Evolutionary conservation across 805 yeast genomes (phyloP).

Genomic region (Starmerella bombi): DNA sequence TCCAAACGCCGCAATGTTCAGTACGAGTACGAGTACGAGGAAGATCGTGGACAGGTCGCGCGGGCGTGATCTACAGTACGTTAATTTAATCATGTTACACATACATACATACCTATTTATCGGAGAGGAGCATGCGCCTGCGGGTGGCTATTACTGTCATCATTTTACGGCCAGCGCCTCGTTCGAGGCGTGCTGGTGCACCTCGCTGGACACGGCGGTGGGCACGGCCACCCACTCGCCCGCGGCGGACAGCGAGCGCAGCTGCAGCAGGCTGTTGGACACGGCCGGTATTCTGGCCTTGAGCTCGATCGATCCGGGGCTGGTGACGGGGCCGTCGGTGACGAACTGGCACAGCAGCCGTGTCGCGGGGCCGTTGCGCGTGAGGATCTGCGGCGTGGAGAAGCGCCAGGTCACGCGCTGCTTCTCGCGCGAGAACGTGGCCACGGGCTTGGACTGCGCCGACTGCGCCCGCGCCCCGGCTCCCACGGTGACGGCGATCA

Average conservation of each 20-base stretch:
- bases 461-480: constrained; percentile 42
- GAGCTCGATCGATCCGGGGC: constrained; percentile 60
- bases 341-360: constrained; percentile 75
- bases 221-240: constrained; percentile 20
- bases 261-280: constrained; percentile 14
- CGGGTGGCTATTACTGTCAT: too few relatives aligned
- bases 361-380: constrained; percentile 36
- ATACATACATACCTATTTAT: too few relatives aligned
- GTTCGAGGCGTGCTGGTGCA: neutral
- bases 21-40: constrained; percentile 73
- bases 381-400: constrained; percentile 28
- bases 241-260: constrained; percentile 15
- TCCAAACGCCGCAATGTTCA: constrained; percentile 41
- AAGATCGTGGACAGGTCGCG: constrained; percentile 18
- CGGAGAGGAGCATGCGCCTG: constrained; percentile 1
- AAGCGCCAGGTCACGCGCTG: constrained; percentile 81
- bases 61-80: constrained; percentile 15
- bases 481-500: constrained; percentile 46
- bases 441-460: constrained; percentile 85
- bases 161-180: too few relatives aligned
- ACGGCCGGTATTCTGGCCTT: constrained; percentile 20
- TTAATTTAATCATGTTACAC: too few relatives aligned
- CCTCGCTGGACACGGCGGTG: constrained; percentile 11
- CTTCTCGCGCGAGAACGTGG: constrained; percentile 76
- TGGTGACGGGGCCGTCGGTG: constrained; percentile 60